Base-by-base conservation (phyloP, 2,329 filamentous ascomycete species). In the Fusarium luffae region DNA sequence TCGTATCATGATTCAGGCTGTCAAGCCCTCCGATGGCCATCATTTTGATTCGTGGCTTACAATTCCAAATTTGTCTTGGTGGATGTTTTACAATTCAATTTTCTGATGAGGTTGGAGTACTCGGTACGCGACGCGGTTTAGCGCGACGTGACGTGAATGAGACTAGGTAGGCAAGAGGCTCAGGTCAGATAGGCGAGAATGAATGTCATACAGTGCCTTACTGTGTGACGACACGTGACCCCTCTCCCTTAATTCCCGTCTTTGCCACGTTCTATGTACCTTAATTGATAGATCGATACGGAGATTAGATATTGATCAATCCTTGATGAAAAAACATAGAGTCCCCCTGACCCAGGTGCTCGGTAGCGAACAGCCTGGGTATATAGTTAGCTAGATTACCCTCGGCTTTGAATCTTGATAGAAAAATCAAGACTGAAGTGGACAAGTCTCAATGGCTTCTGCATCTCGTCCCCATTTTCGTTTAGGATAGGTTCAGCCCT, bases 401-500 rank as follows among this genome's bases (percentile, higher is more conserved):
- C 34, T 49, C n/a, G 23, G 43, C 25, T 40, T 25, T 44, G 25
- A 42, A 43, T 27, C 40, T 44, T 51, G 42, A 65, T 46, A 46
- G 62, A 25, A 69, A 27, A 50, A 47, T 47, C 50, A 52, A 60
- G 28, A 54, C 50, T 51, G 27, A 43, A 46, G 50, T 55, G 48
- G 41, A 44, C 49, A 63, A 50, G 32, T 44, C 64, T 63, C 48
- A 71, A 71, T 63, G 50, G 54, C 54, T 56, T 62, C 62, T 66
- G 51, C 43, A 55, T 47, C 41, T 55, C 13, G 60, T 61, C 70
- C 47, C 70, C 70, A 71, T 73, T 73, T 65, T 68, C 59, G 59
- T 69, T 77, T 79, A 76, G 77, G 76, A 77, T 71, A 77, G 77
- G 76, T 78, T 71, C 75, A 79, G 77, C 77, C 77, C 78, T 79